phyloP scores from a whole-genome alignment of 2,329 filamentous ascomycete species.

The Mycosphaerella sp. region DNA sequence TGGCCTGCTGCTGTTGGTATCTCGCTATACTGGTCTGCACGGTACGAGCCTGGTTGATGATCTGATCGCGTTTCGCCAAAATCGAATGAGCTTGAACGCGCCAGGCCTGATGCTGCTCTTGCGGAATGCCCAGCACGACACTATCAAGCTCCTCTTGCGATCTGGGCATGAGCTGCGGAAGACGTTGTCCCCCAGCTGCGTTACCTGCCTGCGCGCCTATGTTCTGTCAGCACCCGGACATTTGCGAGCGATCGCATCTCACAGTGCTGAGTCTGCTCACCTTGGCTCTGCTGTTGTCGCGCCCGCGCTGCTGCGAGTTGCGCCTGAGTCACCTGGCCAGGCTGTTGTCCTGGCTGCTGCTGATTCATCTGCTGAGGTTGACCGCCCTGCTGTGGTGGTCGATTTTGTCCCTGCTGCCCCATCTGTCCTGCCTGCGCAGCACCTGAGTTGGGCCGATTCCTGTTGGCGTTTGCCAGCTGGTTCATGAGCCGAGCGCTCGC shows the following conservation, averaged over 20 bases:
- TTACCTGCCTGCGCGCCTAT: conserved; percentile 4
- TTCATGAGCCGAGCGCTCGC: conserved; percentile 42
- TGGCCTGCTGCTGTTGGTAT: conserved; percentile 9
- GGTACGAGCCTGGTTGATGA: conserved; percentile 10
- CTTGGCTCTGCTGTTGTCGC: conserved; percentile 13
- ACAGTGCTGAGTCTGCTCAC: conserved; percentile 1
- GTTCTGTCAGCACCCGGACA: not conserved
- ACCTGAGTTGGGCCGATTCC: conserved; percentile 20
- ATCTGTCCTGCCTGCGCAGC: conserved; percentile 13
- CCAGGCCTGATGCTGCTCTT: conserved; percentile 13
- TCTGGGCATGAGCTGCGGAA: conserved; percentile 5
- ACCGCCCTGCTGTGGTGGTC: conserved; percentile 15
- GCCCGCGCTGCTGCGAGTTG: conserved; percentile 9
- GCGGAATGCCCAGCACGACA: conserved; percentile 6
- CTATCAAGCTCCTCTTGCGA: conserved; percentile 13
- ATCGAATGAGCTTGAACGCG: conserved; percentile 10
- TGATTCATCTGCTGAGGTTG: conserved; percentile 11
- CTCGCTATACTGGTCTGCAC: conserved; percentile 11
- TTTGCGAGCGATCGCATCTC: not conserved
- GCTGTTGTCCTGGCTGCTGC: conserved; percentile 4
- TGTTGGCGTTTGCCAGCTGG: conserved; percentile 14
- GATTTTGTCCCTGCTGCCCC: conserved; percentile 12
- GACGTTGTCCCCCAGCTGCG: conserved; percentile 2
- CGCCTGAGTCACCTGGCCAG: conserved; percentile 8
- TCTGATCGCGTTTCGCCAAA: conserved; percentile 14